phyloP scores from a whole-genome alignment of 257 asterid species.

The Fraxinus cuspidata region DNA sequence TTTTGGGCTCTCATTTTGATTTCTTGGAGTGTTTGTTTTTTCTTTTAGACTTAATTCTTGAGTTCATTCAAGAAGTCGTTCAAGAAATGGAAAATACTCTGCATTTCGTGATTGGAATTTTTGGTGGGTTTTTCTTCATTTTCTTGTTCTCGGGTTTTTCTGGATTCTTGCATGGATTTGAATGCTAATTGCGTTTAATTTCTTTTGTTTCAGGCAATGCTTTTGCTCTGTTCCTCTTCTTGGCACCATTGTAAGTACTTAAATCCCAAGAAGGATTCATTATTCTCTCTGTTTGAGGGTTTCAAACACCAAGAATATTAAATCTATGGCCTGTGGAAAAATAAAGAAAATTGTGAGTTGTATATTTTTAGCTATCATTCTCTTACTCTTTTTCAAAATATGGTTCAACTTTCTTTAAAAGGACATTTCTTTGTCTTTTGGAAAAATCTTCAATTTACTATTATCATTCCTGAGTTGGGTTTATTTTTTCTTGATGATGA shows the following conservation, averaged over 20 bases:
- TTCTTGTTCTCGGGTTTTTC: background rate
- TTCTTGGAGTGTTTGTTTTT: conserved; percentile 18
- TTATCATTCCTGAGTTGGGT: conserved; percentile 4
- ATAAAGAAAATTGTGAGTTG: background rate
- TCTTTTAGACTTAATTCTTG: background rate
- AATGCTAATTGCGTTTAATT: background rate
- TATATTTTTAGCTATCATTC: conserved; percentile 2
- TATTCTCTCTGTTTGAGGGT: conserved; percentile 7
- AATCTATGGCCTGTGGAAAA: background rate
- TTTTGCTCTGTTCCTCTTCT: conserved; percentile 75
- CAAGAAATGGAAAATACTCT: conserved; percentile 35
- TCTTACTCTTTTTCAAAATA: conserved; percentile 4
- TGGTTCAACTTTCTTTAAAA: conserved; percentile 15
- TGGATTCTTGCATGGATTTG: background rate
- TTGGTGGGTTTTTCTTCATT: conserved; percentile 42
- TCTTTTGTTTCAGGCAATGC: conserved; percentile 58
- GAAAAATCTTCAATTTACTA: background rate
- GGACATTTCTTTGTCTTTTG: conserved; percentile 1
- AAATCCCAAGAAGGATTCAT: background rate
- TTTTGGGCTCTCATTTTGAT: background rate
- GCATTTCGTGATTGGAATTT: conserved; percentile 69
- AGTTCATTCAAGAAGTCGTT: conserved; percentile 18
- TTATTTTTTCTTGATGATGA: background rate
- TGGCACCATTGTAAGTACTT: conserved; percentile 75
- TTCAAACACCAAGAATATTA: background rate